Evolutionary conservation across 1,284 basidiomycete species (phyloP), one percentile per base, ranked within the genome.

Genomic region (Heterobasidion irregulare): DNA sequence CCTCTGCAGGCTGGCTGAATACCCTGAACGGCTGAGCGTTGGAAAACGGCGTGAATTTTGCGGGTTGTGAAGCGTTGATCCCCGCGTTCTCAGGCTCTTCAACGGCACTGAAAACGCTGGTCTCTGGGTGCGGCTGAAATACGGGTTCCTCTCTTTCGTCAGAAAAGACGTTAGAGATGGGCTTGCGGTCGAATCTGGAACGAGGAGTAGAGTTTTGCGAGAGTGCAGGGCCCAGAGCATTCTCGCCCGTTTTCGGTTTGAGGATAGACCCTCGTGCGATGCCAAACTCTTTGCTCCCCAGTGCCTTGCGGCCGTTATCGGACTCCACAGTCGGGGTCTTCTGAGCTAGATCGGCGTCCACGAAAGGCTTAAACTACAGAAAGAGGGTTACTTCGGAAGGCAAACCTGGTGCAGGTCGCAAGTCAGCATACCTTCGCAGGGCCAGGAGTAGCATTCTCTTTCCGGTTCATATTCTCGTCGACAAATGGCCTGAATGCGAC

Each of bases 1-100:
- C 67, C 50, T 75, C 75, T 45, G 76, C 66, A 36, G 80, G 71
- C 12, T 19, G 46, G 58, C 80, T 86, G 67, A 88, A 88, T 18
- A 89, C 87, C 60, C 81, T 86, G 71, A 84, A 84, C 2, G 84
- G 82, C 57, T 75, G 73, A 15, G 74, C 70, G 54, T 82, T 81
- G 10, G 73, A 70, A 58, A 82, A 80, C 0, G 83, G 79, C 36
- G 71, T 74, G 63, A 83, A 63, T 48, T 57, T 62, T 15, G 57
- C 38, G 38, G 38, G 38, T 41, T n/a, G 38, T 12, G 38, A 2
- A 41, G 38, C 38, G 38, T n/a, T 5, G 4, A n/a, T 10, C n/a
- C 38, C 38, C 38, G 12, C 8, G n/a, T 41, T 41, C n/a, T 6
- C 38, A 6, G 12, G 38, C n/a, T 41, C 26, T 26, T 26, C 64